A percentile compares a stretch with the other conserved stretches of the same genome.
These are phyloP conservation scores for Porphyrellus cyaneotinctus DNA, from an alignment of 768 basidiomycete genomes.

Conservation along the genomic window DNA sequence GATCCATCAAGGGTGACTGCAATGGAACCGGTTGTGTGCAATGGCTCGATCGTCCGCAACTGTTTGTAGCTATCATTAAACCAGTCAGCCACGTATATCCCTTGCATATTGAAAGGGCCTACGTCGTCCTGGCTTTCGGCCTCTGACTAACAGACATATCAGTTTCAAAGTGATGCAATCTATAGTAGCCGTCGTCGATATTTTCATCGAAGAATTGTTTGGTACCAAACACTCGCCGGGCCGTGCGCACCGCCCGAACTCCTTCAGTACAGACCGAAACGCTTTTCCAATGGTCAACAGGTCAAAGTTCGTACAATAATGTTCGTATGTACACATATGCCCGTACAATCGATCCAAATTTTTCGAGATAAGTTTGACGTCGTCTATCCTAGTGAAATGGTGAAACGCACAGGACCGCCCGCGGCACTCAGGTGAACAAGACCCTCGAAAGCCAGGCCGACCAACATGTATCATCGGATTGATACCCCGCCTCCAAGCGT, in stretches of 20 bases:
- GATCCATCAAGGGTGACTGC: slow-evolving; percentile 74
- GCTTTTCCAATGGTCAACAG: neutral
- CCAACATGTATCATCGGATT: neutral
- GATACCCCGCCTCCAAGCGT: neutral
- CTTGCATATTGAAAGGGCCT: neutral
- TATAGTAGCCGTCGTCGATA: neutral
- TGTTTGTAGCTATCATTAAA: slow-evolving; percentile 63
- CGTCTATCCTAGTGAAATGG: slow-evolving; percentile 8
- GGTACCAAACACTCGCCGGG: slow-evolving; percentile 3
- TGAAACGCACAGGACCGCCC: neutral
- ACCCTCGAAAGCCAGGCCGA: neutral
- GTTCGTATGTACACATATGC: neutral
- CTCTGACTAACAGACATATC: slow-evolving; percentile 27
- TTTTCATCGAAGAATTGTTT: slow-evolving; percentile 11
- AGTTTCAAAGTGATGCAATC: neutral
- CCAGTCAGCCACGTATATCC: slow-evolving; percentile 8
- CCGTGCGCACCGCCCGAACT: too few relatives aligned
- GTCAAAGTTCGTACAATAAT: neutral
- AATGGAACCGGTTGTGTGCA: slow-evolving; percentile 88
- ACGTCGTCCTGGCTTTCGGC: slow-evolving; percentile 46
- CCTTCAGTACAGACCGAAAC: too few relatives aligned
- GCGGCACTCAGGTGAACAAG: neutral
- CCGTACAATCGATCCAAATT: neutral
- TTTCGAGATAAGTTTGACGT: too few relatives aligned
- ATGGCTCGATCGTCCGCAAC: slow-evolving; percentile 63